These are phyloP conservation scores for Coprinopsis sp. DNA, from an alignment of 768 basidiomycete species.

Conservation along the genomic window DNA sequence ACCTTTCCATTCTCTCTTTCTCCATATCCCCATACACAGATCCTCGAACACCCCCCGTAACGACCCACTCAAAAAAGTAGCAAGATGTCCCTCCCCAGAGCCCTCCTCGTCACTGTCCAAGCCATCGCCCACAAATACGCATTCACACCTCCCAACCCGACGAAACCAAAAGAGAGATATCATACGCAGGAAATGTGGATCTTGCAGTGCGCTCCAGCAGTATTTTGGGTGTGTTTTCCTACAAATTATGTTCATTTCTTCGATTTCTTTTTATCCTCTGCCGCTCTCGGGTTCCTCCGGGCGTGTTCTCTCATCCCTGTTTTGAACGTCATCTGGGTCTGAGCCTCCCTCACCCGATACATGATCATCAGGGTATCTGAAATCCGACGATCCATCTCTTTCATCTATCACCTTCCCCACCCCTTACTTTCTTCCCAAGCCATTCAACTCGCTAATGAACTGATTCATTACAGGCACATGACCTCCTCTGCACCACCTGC, in stretches of 20 bases:
- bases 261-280: background rate
- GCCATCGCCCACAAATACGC: slow-evolving; percentile 48
- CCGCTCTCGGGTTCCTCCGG: too few species aligned
- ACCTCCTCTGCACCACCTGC: slow-evolving; percentile 44
- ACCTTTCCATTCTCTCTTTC: too few species aligned
- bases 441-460: background rate
- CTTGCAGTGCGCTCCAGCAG: slow-evolving; percentile 50
- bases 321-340: too few species aligned
- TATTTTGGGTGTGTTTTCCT: slow-evolving; percentile 43
- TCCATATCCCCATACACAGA: background rate
- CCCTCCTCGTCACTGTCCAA: slow-evolving; percentile 43
- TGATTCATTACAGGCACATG: slow-evolving; percentile 38
- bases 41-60: background rate
- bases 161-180: slow-evolving; percentile 44
- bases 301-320: too few species aligned
- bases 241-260: background rate
- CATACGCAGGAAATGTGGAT: slow-evolving; percentile 48
- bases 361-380: too few species aligned
- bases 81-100: slow-evolving; percentile 45
- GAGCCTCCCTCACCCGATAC: too few species aligned
- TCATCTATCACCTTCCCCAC: background rate
- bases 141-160: slow-evolving; percentile 54
- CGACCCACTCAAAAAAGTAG: background rate
- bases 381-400: too few species aligned
- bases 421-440: background rate